Conservation (phyloP, 805 yeast species). For the Scheffersomyces amazonensis region DNA sequence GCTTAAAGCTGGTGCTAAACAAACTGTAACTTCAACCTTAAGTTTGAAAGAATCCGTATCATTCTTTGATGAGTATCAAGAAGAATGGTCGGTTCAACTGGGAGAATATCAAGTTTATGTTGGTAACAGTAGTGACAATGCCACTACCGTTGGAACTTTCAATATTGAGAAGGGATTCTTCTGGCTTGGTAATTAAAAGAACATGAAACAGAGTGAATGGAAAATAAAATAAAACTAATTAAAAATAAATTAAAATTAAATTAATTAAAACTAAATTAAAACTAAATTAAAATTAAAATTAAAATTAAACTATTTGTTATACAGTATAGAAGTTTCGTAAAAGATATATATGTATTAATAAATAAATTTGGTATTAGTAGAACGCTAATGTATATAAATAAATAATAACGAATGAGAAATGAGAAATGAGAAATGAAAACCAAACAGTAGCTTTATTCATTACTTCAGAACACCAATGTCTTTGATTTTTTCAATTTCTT, state of each 20-base stretch:
- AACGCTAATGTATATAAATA: too few species aligned
- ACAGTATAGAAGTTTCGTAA: too few species aligned
- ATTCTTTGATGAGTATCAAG: constrained; percentile 25
- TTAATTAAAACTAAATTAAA: too few species aligned
- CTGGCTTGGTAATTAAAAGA: constrained; percentile 8
- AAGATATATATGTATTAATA: too few species aligned
- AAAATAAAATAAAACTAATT: neutral
- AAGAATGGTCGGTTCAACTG: constrained; percentile 23
- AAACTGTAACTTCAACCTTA: constrained; percentile 13
- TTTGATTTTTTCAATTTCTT: constrained; percentile 36
- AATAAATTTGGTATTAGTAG: too few species aligned
- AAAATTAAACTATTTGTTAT: too few species aligned
- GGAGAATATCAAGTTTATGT: constrained; percentile 22
- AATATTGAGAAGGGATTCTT: constrained; percentile 7
- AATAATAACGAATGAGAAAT: too few species aligned
- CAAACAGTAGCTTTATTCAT: too few species aligned
- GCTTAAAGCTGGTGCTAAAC: constrained; percentile 15
- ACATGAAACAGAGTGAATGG: too few species aligned
- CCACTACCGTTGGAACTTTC: constrained; percentile 12
- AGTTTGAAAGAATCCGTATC: constrained; percentile 25
- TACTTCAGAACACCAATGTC: constrained; percentile 22
- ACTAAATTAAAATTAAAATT: too few species aligned
- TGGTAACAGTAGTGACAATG: constrained; percentile 19
- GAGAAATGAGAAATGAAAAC: too few species aligned
- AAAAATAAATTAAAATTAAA: too few species aligned